Evolutionary conservation across 495 filamentous ascomycete genomes (phyloP).

Genomic region (Delitschia confertaspora): DNA sequence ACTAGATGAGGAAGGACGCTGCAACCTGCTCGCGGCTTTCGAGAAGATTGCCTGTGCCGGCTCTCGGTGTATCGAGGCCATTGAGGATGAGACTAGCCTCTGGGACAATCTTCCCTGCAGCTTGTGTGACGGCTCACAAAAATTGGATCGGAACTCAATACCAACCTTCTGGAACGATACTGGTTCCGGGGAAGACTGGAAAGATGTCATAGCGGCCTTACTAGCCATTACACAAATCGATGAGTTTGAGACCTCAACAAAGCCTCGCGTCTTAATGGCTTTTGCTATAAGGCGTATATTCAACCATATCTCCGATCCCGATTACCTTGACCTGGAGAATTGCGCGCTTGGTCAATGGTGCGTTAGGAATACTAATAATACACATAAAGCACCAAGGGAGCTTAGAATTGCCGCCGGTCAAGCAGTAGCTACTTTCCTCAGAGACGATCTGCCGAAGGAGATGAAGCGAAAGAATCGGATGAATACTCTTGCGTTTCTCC

Average conservation of each 20-base stretch:
- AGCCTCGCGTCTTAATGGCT: slow-evolving; percentile 64
- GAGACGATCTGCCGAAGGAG: slow-evolving; percentile 38
- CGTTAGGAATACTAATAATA: slow-evolving; percentile 61
- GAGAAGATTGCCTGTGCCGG: slow-evolving; percentile 21
- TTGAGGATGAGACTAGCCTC: neutral
- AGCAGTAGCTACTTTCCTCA: slow-evolving; percentile 58
- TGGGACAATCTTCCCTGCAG: slow-evolving; percentile 6
- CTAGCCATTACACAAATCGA: slow-evolving; percentile 47
- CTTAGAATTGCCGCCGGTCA: slow-evolving; percentile 73
- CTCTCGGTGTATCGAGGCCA: slow-evolving; percentile 7
- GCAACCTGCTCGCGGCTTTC: slow-evolving; percentile 12
- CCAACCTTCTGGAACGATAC: slow-evolving; percentile 9
- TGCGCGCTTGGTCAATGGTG: slow-evolving; percentile 70
- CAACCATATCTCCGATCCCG: slow-evolving; percentile 48
- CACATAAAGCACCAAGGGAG: slow-evolving; percentile 77
- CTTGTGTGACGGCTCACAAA: slow-evolving; percentile 12
- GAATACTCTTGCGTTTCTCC: slow-evolving; percentile 58
- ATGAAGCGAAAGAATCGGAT: slow-evolving; percentile 56
- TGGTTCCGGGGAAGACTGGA: slow-evolving; percentile 30
- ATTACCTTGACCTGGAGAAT: slow-evolving; percentile 54
- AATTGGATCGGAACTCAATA: neutral
- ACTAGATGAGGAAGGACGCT: slow-evolving; percentile 4
- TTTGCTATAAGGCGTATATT: slow-evolving; percentile 57
- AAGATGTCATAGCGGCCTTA: slow-evolving; percentile 47
- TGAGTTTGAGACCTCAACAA: slow-evolving; percentile 49